These are phyloP conservation scores for Penicillium carneum DNA, from an alignment of 2,329 filamentous ascomycete genomes.

Conservation along the genomic window DNA sequence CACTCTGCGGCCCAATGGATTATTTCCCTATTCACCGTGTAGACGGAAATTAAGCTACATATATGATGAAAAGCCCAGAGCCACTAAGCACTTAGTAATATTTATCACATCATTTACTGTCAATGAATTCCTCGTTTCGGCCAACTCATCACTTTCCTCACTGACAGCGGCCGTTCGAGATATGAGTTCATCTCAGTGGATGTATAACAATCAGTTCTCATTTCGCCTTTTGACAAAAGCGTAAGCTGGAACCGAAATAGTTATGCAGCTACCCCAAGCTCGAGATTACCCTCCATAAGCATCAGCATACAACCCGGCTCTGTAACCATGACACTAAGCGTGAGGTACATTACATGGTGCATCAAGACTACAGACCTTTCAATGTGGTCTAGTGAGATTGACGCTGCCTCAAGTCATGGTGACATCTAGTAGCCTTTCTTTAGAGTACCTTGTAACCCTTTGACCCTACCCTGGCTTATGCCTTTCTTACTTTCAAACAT, in stretches of 20 bases:
- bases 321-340: neutral
- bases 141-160: neutral
- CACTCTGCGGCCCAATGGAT: neutral
- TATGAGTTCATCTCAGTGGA: neutral
- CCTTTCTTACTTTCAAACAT: neutral
- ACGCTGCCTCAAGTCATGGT: neutral
- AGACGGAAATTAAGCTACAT: neutral
- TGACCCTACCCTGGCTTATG: neutral
- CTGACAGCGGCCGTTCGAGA: neutral
- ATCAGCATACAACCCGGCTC: conserved; percentile 9
- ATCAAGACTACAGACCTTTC: neutral
- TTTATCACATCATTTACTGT: neutral
- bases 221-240: neutral
- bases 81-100: neutral
- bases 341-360: neutral
- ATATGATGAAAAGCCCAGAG: neutral
- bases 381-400: neutral
- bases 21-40: neutral
- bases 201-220: neutral
- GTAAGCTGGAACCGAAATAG: neutral
- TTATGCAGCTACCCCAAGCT: neutral
- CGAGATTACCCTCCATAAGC: neutral
- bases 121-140: neutral
- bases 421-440: neutral
- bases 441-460: neutral